Evolutionary conservation across 768 basidiomycete genomes (phyloP), one percentile per base, ranked within the genome.

Genomic region (Trametes cinnabarina): DNA sequence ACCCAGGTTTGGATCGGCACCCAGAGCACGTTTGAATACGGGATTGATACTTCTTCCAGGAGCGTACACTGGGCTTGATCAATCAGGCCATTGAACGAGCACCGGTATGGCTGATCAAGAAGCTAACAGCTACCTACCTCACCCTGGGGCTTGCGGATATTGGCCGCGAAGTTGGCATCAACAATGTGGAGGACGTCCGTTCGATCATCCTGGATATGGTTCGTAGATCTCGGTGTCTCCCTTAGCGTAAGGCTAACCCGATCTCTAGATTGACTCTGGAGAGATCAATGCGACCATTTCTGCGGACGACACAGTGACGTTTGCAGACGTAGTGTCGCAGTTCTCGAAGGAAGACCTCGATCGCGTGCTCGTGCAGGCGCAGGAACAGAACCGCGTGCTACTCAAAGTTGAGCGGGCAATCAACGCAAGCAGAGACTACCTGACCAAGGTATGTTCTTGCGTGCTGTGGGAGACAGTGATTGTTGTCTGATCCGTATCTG

Each of bases 121-220:
- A 85, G 68, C 82, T 94, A 55, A 94, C 88, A 0, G 82, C 82
- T 49, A 93, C 93, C 2, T 96, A 93, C 65, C 78, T 92, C 39
- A 91, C 89, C 0, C 82, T 93, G 15, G 81, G 86, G 34, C 72
- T 94, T 8, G 71, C 78, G 0, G 90, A 94, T 62, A 91, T 95
- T 48, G 86, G 81, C 3, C 77, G 76, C 15, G 74, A 76, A 11
- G 75, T 82, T 65, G 76, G 77, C 51, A 79, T 85, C 42, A 75
- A 80, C 4, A 77, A 65, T 22, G 78, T 80, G 47, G 82, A 79
- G 14, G 81, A 83, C 43, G 84, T 86, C 11, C 77, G 84, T 26
- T 73, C 73, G 3, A 66, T 91, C 47, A 72, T 94, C 19, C 68
- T 90, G 5, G 84, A 80, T 72, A 92, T 94, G 92, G 92, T 92